Percentiles rank a stretch among this genome's conserved stretches.
phyloP scores from a whole-genome alignment of 257 asterid species.

The Ophiorrhiza pumila region DNA sequence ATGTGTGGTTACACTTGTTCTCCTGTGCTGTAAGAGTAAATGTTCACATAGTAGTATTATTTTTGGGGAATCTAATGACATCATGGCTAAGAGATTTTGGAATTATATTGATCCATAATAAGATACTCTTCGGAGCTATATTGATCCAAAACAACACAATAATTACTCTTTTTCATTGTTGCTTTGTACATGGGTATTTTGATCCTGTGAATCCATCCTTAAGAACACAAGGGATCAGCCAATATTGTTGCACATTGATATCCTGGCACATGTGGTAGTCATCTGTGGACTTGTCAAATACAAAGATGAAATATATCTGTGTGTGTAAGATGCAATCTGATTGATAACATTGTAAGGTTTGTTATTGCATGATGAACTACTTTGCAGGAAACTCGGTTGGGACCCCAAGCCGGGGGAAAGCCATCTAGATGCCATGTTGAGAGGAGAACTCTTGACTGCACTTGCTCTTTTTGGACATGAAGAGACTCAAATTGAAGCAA shows the following conservation, averaged over 20 bases:
- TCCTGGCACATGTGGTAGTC: neutral
- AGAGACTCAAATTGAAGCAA: slow-evolving; percentile 62
- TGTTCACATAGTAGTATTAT: neutral
- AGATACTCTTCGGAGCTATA: neutral
- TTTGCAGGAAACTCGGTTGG: slow-evolving; percentile 90
- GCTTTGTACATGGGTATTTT: neutral
- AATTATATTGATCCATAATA: neutral
- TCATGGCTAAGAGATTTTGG: neutral
- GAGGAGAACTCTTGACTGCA: slow-evolving; percentile 78
- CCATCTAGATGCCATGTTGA: slow-evolving; percentile 91
- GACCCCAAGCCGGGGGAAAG: slow-evolving; percentile 90
- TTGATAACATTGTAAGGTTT: neutral
- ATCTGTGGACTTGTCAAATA: neutral
- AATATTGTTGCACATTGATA: neutral
- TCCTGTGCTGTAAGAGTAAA: neutral
- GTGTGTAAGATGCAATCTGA: neutral
- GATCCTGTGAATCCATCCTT: neutral
- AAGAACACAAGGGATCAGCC: neutral
- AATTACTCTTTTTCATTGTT: neutral
- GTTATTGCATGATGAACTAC: slow-evolving; percentile 18
- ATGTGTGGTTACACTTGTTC: neutral
- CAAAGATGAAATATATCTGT: neutral
- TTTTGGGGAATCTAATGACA: neutral
- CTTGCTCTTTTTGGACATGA: slow-evolving; percentile 75
- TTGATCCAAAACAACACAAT: neutral